These are phyloP conservation scores for Quercus wislizeni DNA, from an alignment of 306 rosid species.

Conservation along the genomic window DNA sequence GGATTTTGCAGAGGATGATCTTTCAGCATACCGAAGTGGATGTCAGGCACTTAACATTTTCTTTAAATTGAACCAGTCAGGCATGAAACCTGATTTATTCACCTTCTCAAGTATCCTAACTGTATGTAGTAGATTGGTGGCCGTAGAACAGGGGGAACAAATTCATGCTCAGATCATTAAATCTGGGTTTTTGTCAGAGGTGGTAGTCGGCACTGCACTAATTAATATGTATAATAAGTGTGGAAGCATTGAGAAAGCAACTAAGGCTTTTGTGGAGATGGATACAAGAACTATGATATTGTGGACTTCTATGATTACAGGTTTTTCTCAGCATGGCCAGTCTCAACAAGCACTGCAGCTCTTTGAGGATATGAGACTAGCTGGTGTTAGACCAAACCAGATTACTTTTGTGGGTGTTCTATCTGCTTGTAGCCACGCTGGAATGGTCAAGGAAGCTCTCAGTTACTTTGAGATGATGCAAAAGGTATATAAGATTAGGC, in stretches of 20 bases:
- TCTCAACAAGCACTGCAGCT: conserved; percentile 73
- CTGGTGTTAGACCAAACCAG: conserved; percentile 69
- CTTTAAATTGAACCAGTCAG: conserved; percentile 53
- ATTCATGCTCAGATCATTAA: conserved; percentile 78
- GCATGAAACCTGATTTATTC: conserved; percentile 68
- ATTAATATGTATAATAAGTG: conserved; percentile 84
- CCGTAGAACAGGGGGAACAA: conserved; percentile 82
- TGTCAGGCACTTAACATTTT: conserved; percentile 61
- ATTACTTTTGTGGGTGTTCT: conserved; percentile 86
- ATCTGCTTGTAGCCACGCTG: conserved; percentile 81
- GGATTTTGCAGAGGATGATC: conserved; percentile 54
- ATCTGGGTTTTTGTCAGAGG: conserved; percentile 64
- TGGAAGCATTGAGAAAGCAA: conserved; percentile 76
- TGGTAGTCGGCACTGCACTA: conserved; percentile 66
- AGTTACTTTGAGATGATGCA: conserved; percentile 72
- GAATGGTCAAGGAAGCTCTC: conserved; percentile 73
- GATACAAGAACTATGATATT: conserved; percentile 75
- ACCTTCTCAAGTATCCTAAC: conserved; percentile 76
- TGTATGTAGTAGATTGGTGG: conserved; percentile 64
- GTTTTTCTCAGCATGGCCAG: conserved; percentile 75
- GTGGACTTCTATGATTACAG: conserved; percentile 89
- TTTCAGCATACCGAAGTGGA: conserved; percentile 59
- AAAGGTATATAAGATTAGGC: conserved; percentile 68
- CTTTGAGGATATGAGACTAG: conserved; percentile 78
- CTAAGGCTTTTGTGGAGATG: conserved; percentile 86